Evolutionary conservation across 2,329 filamentous ascomycete species (phyloP).

Genomic region (Calonectria pteridis): DNA sequence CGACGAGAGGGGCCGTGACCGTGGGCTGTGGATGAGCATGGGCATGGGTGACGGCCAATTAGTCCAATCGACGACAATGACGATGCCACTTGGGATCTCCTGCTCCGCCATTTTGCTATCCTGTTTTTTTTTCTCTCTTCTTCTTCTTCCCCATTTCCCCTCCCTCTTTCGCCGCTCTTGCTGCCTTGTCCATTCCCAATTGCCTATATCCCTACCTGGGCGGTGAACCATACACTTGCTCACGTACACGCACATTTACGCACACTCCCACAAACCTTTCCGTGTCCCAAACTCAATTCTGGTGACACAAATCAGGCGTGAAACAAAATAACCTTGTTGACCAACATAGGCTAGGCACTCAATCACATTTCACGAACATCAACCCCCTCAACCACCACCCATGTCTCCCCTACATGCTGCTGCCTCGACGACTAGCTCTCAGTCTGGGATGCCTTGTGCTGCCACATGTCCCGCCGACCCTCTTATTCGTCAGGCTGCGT

Average conservation of each 20-base stretch:
- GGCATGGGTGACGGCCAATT: not conserved
- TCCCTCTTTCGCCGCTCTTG: not conserved
- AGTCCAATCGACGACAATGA: not conserved
- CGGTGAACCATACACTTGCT: not conserved
- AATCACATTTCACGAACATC: not conserved
- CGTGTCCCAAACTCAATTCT: not conserved
- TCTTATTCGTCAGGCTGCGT: not conserved
- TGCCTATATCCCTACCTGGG: not conserved
- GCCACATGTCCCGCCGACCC: not conserved
- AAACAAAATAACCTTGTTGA: slow-evolving; percentile 3
- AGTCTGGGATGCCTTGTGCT: not conserved
- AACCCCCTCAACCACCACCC: not conserved
- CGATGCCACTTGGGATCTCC: not conserved
- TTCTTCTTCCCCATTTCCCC: too few relatives aligned
- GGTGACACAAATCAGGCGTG: not conserved
- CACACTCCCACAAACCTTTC: not conserved
- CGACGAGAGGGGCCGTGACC: not conserved
- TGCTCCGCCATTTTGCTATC: not conserved
- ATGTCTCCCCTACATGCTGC: not conserved
- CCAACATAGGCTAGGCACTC: not conserved
- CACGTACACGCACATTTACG: not conserved
- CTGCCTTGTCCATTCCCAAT: not conserved
- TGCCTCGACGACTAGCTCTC: not conserved
- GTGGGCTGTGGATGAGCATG: not conserved
- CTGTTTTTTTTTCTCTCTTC: not conserved